Percentiles rank a stretch among this genome's conserved stretches.
Evolutionary conservation across 1,284 basidiomycete genomes (phyloP).

Genomic region (Somion occarium): DNA sequence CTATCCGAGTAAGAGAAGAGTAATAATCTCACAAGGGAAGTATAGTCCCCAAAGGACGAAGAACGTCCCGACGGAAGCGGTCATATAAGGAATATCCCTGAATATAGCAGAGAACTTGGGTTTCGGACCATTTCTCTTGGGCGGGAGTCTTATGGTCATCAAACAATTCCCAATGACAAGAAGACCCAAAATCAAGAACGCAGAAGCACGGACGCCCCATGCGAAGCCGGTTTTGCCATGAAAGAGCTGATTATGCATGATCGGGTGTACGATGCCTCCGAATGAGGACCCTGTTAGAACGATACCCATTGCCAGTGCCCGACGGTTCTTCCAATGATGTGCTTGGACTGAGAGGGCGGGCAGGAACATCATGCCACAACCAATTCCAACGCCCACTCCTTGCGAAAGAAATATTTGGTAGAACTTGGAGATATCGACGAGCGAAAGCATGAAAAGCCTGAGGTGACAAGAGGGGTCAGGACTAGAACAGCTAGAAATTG

Average conservation of each 20-base stretch:
- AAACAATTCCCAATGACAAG: slow-evolving; percentile 4
- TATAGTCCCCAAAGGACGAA: slow-evolving; percentile 11
- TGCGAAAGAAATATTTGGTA: slow-evolving; percentile 22
- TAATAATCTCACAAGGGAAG: slow-evolving; percentile 17
- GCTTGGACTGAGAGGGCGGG: slow-evolving; percentile 8
- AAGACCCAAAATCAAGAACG: slow-evolving; percentile 4
- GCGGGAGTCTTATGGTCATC: slow-evolving; percentile 14
- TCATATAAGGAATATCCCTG: neutral
- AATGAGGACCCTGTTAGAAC: slow-evolving; percentile 22
- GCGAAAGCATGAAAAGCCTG: slow-evolving; percentile 23
- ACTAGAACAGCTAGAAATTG: too few relatives aligned
- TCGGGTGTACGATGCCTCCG: slow-evolving; percentile 4
- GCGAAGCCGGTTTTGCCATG: slow-evolving; percentile 15
- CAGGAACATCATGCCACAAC: slow-evolving; percentile 31
- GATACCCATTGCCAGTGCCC: slow-evolving; percentile 13
- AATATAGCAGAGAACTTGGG: neutral
- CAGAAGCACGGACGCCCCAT: slow-evolving; percentile 5
- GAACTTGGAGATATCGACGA: slow-evolving; percentile 14
- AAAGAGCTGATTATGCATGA: slow-evolving; percentile 16
- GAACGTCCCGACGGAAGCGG: neutral
- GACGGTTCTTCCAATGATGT: slow-evolving; percentile 9
- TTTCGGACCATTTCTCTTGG: slow-evolving; percentile 11
- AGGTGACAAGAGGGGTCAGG: too few relatives aligned
- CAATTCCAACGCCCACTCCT: slow-evolving; percentile 38
- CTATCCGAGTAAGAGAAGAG: neutral